Conservation (phyloP, 495 filamentous ascomycete species). For the Aspergillus incahuasiensis region DNA sequence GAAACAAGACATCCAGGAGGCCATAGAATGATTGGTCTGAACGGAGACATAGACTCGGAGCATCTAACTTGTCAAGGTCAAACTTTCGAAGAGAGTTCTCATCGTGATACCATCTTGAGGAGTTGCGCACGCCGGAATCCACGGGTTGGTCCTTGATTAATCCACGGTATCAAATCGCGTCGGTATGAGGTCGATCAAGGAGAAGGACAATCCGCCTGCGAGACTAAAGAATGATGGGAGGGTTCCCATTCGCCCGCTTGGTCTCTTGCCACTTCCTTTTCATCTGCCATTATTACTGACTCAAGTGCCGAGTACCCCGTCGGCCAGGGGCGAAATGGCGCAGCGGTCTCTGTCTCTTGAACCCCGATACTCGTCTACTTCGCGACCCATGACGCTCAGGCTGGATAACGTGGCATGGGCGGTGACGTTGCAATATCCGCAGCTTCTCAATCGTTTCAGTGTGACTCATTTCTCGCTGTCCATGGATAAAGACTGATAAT, state of each 20-base stretch:
- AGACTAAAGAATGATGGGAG: neutral
- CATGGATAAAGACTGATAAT: neutral
- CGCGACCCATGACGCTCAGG: neutral
- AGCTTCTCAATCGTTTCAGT: neutral
- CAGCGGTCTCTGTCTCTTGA: neutral
- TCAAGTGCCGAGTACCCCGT: neutral
- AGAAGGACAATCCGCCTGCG: too few species aligned
- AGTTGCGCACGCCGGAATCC: neutral
- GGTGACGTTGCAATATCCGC: neutral
- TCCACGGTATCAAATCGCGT: neutral
- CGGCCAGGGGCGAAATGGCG: too few species aligned
- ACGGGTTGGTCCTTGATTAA: neutral
- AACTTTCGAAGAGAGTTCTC: neutral
- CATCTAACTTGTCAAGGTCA: neutral
- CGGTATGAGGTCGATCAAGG: neutral
- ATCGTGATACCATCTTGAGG: neutral
- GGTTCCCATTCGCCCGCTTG: neutral
- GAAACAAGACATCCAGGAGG: neutral
- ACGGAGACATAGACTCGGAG: too few species aligned
- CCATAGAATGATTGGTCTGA: neutral
- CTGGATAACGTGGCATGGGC: constrained; percentile 7
- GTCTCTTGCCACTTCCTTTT: neutral
- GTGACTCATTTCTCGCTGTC: neutral
- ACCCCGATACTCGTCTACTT: neutral
- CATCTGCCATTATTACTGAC: neutral